A percentile compares a stretch with the other conserved stretches of the same genome.
phyloP scores from a whole-genome alignment of 169 alveolate genomes.

The Plasmodium coatneyi region DNA sequence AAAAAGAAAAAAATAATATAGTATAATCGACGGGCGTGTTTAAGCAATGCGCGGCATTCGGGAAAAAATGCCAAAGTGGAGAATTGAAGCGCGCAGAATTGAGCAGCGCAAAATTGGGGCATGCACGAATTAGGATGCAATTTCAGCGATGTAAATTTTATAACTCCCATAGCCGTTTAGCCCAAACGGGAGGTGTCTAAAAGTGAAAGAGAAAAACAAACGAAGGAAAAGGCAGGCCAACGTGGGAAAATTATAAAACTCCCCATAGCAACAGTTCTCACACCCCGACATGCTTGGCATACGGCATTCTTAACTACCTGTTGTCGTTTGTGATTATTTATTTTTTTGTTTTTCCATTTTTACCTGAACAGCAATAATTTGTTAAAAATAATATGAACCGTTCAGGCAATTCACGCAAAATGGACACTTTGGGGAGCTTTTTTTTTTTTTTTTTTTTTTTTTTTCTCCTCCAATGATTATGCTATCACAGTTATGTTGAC shows the following conservation, averaged over 20 bases:
- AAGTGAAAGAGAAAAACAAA: background rate
- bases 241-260: background rate
- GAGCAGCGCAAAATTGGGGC: background rate
- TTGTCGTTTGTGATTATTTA: background rate
- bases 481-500: background rate
- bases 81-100: background rate
- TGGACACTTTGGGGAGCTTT: background rate
- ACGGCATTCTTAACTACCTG: background rate
- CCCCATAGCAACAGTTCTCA: background rate
- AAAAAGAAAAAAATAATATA: background rate
- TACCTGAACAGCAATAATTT: background rate
- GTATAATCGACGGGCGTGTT: background rate
- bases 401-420: background rate
- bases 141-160: background rate
- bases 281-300: background rate
- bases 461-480: background rate
- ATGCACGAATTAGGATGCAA: background rate
- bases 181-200: background rate
- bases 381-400: conserved; percentile 3
- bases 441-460: background rate
- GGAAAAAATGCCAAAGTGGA: background rate
- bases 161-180: background rate
- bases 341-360: background rate
- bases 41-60: background rate
- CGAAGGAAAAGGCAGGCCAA: background rate